Evolutionary conservation across 164 flowering plant genomes (phyloP), one percentile per base, ranked within the genome.

Genomic region (Nymphaea thermarum): DNA sequence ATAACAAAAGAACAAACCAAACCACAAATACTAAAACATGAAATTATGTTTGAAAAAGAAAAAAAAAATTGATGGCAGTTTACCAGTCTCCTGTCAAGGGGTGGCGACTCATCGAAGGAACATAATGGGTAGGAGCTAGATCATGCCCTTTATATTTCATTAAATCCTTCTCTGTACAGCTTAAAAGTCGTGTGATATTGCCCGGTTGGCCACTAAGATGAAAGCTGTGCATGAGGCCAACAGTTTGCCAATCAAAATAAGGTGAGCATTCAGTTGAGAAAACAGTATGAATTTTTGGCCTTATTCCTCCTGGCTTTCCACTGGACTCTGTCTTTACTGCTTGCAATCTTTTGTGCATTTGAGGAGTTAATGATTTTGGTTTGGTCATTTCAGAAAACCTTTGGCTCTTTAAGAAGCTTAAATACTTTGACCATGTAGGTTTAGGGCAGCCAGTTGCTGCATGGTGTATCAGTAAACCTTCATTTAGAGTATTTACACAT

Each of bases 191-290:
- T 15, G 99, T 91, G 60, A 95, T 81, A 74, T 87, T 86, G 69
- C 98, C 99, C 64, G 98, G 99, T 81, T 95, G 98, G 51, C 99
- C 98, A 78, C 99, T 95, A 68, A 73, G 76, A 74, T 72, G 82
- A 77, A 95, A 95, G 78, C 99, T 95, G 76, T 95, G 99, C 51
- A 95, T 67, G 67, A 95, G 87, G 41, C 99, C 98, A 45, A 92
- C 96, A 76, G 99, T 91, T 75, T 95, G 99, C 99, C 99, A 95
- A 77, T 95, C 99, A 77, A 95, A 95, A 70, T 90, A 92, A 42
- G 91, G 71, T 45, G 86, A 67, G 71, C 99, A 92, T 70, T 95
- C 99, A 4, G 98, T 90, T 64, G 98, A 95, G 76, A 92, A 95
- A 45, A 90, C 17, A 4, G 99, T 95, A 79, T 95, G 99, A 55